Evolutionary conservation across 2,329 filamentous ascomycete species (phyloP).

Genomic region (Nigrospora oryzae): DNA sequence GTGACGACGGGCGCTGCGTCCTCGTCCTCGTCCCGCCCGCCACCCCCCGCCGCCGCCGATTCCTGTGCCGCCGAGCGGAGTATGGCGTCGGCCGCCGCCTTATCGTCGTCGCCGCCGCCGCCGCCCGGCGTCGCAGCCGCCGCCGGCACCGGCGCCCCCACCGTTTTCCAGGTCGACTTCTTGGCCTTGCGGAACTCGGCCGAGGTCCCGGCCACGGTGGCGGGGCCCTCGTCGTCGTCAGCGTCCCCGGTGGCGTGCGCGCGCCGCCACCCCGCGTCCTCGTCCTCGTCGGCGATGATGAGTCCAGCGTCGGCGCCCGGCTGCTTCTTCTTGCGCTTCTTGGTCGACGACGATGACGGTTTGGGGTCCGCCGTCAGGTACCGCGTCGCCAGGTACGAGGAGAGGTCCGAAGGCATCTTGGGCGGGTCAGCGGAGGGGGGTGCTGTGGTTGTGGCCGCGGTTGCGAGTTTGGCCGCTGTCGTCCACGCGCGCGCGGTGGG

Average conservation of each 20-base stretch:
- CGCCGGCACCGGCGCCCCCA: slow-evolving; percentile 38
- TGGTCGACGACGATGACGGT: slow-evolving; percentile 26
- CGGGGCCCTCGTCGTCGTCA: slow-evolving; percentile 44
- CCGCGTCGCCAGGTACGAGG: slow-evolving; percentile 82
- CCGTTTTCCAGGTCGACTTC: slow-evolving; percentile 71
- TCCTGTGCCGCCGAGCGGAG: slow-evolving; percentile 66
- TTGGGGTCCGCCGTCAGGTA: slow-evolving; percentile 63
- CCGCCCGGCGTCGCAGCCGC: slow-evolving; percentile 5
- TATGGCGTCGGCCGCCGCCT: slow-evolving; percentile 70
- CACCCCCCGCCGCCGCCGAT: slow-evolving; percentile 34
- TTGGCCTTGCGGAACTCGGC: slow-evolving; percentile 66
- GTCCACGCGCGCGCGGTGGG: no score
- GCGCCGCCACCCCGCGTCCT: slow-evolving; percentile 44
- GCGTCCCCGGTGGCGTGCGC: slow-evolving; percentile 40
- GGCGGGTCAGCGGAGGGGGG: background rate
- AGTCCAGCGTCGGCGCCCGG: slow-evolving; percentile 37
- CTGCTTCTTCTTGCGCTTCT: slow-evolving; percentile 47
- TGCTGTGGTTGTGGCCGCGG: background rate
- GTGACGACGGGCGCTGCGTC: slow-evolving; percentile 32
- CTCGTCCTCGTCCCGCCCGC: slow-evolving; percentile 41
- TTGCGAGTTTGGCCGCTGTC: no score
- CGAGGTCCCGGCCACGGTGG: slow-evolving; percentile 40
- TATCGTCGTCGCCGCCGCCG: slow-evolving; percentile 27
- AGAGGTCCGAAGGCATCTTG: slow-evolving; percentile 54
- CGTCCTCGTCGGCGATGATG: slow-evolving; percentile 58